Percentiles rank a stretch among this genome's conserved stretches.
These are phyloP conservation scores for Pochonia chlamydosporia DNA, from an alignment of 2,329 filamentous ascomycete genomes.

Conservation along the genomic window DNA sequence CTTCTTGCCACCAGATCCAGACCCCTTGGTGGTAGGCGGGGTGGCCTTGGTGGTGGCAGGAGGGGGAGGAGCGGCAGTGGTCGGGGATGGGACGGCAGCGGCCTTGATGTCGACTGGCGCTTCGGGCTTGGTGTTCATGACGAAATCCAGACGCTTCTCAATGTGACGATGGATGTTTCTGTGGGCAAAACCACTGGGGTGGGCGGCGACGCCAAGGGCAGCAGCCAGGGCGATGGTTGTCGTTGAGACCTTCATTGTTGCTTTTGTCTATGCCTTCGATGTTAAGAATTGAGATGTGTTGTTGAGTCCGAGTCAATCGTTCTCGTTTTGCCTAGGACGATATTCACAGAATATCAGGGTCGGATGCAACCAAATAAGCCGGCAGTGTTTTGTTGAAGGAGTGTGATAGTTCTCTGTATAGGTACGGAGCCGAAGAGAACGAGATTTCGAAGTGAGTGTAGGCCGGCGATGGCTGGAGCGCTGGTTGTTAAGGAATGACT, in stretches of 20 bases:
- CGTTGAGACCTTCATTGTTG: constrained; percentile 36
- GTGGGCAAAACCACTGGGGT: constrained; percentile 33
- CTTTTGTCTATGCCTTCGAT: neutral
- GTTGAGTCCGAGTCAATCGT: constrained; percentile 7
- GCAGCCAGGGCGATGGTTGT: constrained; percentile 31
- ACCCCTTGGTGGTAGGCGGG: constrained; percentile 9
- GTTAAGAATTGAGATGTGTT: neutral
- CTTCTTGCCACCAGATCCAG: constrained; percentile 16
- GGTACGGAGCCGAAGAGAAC: neutral
- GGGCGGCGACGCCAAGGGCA: constrained; percentile 35
- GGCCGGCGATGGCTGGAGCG: constrained; percentile 9
- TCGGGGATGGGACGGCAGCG: neutral
- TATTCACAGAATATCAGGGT: constrained; percentile 13
- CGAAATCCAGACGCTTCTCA: constrained; percentile 25
- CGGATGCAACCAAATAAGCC: neutral
- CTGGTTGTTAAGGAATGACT: constrained; percentile 16
- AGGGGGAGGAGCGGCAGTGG: neutral
- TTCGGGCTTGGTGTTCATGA: constrained; percentile 28
- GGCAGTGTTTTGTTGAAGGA: constrained; percentile 3
- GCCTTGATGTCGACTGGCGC: constrained; percentile 11
- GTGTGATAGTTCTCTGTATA: constrained; percentile 5
- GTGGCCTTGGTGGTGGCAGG: constrained; percentile 11
- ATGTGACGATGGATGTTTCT: constrained; percentile 26
- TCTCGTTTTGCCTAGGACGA: neutral
- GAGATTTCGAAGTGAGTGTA: constrained; percentile 9